Base-by-base conservation (phyloP, 768 basidiomycete species). In the Tricholoma sp. region DNA sequence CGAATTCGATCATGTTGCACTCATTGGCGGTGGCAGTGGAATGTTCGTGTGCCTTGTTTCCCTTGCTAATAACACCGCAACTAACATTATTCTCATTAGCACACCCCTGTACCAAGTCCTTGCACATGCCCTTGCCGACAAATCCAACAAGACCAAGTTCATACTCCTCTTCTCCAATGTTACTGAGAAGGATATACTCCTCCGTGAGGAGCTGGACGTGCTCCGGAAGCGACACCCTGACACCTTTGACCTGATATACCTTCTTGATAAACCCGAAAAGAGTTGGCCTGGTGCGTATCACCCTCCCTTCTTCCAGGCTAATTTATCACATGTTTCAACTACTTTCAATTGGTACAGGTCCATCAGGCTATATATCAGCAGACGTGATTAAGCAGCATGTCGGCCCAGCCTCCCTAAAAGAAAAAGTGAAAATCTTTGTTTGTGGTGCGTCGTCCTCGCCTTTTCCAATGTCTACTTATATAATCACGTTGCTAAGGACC, bases 1-100 rank as follows among this genome's bases (percentile, higher is more conserved):
- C 69, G 83, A 93, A 69, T 86, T 88, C 52, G 90, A 94, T 18
- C 77, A 94, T 62, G 86, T 97, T 54, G 89, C 87, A 11, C 78
- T 95, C 63, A 91, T 98, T 63, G 92, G 91, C 33, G 97, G 97
- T 53, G 97, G 97, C 53, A 89, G 85, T 61, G 97, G 97, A 68
- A 93, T 98, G 87, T 89, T 64, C 63, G 85, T 73, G 48, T 52
- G 39, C 42, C 24, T 28, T 37, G 33, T 50, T 45, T 45, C 53
- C 49, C 42, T 39, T 52, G 48, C 28, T 33, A 44, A 6, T 24
- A 33, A 9, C 42, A 33, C 51, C 8, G 59, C 51, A 64, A 31
- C 15, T 51, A 24, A 52, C 1, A 58, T 50, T 64, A 28, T 13
- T 52, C 52, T 52, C 52, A 51, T 49, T 63, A 92, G 89, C 59